Evolutionary conservation across 2,329 filamentous ascomycete species (phyloP).

Genomic region (Stachybotrys chartarum): DNA sequence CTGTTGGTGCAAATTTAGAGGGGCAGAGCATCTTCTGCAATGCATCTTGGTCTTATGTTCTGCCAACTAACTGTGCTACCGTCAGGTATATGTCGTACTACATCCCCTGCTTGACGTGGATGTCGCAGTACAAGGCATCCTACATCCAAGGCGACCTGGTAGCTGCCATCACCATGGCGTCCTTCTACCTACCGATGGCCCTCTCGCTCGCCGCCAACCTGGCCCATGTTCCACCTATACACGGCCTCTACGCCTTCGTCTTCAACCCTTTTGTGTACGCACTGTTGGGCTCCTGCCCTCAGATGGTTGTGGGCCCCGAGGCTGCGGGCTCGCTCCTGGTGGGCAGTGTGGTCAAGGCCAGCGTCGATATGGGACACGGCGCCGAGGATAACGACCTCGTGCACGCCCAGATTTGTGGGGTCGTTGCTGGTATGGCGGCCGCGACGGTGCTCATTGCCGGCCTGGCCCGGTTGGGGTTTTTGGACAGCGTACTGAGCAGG

Average conservation of each 20-base stretch:
- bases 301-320: slow-evolving; percentile 92
- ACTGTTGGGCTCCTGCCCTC: slow-evolving; percentile 81
- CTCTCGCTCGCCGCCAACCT: slow-evolving; percentile 89
- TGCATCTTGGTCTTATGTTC: background rate
- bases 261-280: slow-evolving; percentile 91
- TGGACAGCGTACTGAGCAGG: slow-evolving; percentile 88
- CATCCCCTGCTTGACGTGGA: slow-evolving; percentile 85
- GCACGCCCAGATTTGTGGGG: slow-evolving; percentile 78
- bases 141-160: slow-evolving; percentile 83
- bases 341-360: slow-evolving; percentile 75
- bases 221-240: slow-evolving; percentile 85
- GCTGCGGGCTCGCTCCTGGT: slow-evolving; percentile 87
- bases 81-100: slow-evolving; percentile 86
- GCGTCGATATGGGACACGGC: slow-evolving; percentile 59
- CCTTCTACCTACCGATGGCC: slow-evolving; percentile 96
- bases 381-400: slow-evolving; percentile 58
- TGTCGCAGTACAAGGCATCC: slow-evolving; percentile 73
- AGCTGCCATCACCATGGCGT: slow-evolving; percentile 91
- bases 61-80: slow-evolving; percentile 4
- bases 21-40: background rate
- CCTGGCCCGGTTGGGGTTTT: slow-evolving; percentile 76
- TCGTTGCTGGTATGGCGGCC: slow-evolving; percentile 82
- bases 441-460: slow-evolving; percentile 85
- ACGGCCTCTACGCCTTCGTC: slow-evolving; percentile 89
- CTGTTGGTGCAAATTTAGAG: background rate